Percentiles rank a stretch among this genome's conserved stretches.
Conservation (phyloP, 345 rosid genomes). For the Moringa oleifera region DNA sequence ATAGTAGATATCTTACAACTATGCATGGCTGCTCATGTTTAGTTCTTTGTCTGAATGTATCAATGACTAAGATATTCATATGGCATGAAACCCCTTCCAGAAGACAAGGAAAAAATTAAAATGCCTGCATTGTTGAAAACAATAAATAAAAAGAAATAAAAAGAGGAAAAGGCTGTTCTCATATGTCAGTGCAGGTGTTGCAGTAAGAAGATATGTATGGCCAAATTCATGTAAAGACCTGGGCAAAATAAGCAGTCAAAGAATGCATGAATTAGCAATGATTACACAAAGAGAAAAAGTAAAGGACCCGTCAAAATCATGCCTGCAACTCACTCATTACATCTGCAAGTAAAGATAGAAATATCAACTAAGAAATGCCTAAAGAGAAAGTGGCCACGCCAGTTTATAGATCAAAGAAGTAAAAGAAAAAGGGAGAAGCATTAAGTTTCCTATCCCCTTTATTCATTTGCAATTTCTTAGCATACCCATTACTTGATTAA, state of each 20-base stretch:
- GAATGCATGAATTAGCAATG: conserved; percentile 14
- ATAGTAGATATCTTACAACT: background rate
- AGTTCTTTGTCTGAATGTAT: too few species aligned
- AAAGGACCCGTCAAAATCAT: conserved; percentile 29
- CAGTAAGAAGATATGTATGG: background rate
- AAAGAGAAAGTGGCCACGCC: too few species aligned
- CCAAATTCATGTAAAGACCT: conserved; percentile 8
- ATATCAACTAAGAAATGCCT: conserved; percentile 1
- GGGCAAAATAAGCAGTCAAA: conserved; percentile 20
- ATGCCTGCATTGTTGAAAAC: too few species aligned
- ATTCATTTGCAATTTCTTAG: background rate
- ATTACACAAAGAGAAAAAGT: conserved; percentile 20
- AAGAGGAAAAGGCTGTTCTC: conserved; percentile 1
- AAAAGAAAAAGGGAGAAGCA: background rate
- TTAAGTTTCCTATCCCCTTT: background rate
- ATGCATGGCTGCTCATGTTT: too few species aligned
- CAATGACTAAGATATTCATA: too few species aligned
- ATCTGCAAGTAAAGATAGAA: conserved; percentile 14
- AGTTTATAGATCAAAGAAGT: background rate
- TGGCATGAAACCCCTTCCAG: too few species aligned
- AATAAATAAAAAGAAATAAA: background rate
- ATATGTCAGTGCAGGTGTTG: too few species aligned
- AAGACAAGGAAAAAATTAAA: too few species aligned
- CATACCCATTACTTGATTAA: background rate
- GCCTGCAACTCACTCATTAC: conserved; percentile 28